Percentiles rank a stretch among this genome's conserved stretches.
Conservation (phyloP, 192 early-diverging fungal genomes). For the Chytriomyces hyalinus region DNA sequence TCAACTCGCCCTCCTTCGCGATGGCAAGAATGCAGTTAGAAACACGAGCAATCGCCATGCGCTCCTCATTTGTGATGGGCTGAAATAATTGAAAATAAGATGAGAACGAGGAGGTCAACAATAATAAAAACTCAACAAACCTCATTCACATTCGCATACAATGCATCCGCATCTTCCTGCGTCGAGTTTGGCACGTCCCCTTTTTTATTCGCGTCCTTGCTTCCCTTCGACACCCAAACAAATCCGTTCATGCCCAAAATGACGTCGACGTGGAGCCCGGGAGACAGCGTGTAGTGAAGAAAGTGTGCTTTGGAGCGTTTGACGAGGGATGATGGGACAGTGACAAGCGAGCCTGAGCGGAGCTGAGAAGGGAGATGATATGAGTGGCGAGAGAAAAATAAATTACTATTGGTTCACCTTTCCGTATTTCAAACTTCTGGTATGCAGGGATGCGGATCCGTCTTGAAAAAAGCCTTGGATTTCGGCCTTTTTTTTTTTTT, state of each 20-base stretch:
- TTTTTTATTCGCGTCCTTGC: neutral
- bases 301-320: constrained; percentile 96
- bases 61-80: constrained; percentile 71
- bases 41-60: constrained; percentile 87
- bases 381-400: constrained; percentile 6
- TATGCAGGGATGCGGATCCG: constrained; percentile 87
- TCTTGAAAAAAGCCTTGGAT: constrained; percentile 85
- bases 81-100: constrained; percentile 30
- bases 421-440: constrained; percentile 86
- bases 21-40: constrained; percentile 86
- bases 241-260: constrained; percentile 96
- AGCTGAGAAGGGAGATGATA: constrained; percentile 49
- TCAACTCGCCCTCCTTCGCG: constrained; percentile 75
- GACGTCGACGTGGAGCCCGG: constrained; percentile 69
- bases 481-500: constrained; percentile 60
- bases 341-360: constrained; percentile 78
- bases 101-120: constrained; percentile 8
- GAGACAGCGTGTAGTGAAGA: constrained; percentile 82
- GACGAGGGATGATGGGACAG: constrained; percentile 85
- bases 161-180: constrained; percentile 67
- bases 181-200: constrained; percentile 39
- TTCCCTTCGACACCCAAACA: constrained; percentile 87
- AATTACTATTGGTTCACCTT: constrained; percentile 64
- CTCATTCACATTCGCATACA: constrained; percentile 91
- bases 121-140: constrained; percentile 36